Evolutionary conservation across 179 eudicot species (phyloP).

Genomic region (Spergularia azorica): DNA sequence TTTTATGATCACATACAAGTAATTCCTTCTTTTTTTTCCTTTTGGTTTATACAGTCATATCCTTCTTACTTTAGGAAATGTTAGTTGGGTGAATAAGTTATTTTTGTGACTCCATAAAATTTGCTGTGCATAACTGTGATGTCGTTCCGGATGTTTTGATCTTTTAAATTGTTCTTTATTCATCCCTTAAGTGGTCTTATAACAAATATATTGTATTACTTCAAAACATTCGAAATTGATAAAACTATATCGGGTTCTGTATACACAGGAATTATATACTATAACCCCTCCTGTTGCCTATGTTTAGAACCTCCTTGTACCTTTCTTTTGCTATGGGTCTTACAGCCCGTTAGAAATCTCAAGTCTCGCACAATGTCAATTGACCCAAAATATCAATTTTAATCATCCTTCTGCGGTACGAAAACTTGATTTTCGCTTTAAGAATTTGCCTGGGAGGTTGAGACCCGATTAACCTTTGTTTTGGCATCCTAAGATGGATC

Average conservation of each 20-base stretch:
- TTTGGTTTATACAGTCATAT: background rate
- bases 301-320: background rate
- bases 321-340: too few species aligned
- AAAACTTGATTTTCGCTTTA: too few species aligned
- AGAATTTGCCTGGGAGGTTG: too few species aligned
- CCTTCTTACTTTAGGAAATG: background rate
- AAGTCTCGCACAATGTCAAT: too few species aligned
- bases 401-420: too few species aligned
- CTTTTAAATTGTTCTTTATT: background rate
- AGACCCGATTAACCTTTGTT: too few species aligned
- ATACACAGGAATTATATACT: background rate
- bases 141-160: background rate
- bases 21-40: constrained; percentile 16
- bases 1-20: constrained; percentile 85
- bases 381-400: too few species aligned
- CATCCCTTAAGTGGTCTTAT: background rate
- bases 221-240: background rate
- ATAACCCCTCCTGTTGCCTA: background rate
- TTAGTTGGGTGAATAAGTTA: background rate
- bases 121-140: background rate
- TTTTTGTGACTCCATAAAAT: background rate
- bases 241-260: background rate
- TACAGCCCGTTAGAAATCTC: too few species aligned
- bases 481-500: too few species aligned
- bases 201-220: background rate